phyloP scores from a whole-genome alignment of 2,329 filamentous ascomycete species.

The Aspergillus brunneoviolaceus region DNA sequence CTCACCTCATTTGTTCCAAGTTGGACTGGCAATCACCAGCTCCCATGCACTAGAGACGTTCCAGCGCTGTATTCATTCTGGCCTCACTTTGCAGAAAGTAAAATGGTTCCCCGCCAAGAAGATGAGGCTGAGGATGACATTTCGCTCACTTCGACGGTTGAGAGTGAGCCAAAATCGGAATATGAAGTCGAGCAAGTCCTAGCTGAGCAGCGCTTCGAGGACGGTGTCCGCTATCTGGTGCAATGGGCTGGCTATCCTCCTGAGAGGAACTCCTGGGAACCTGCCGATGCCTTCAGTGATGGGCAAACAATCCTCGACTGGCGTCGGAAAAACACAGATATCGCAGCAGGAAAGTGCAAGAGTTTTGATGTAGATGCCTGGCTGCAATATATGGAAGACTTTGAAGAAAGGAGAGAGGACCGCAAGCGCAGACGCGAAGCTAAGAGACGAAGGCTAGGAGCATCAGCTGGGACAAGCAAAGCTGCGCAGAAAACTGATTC shows the following conservation, averaged over 20 bases:
- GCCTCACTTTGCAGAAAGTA: background rate
- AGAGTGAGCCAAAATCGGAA: slow-evolving; percentile 47
- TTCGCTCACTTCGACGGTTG: slow-evolving; percentile 56
- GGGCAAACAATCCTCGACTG: slow-evolving; percentile 44
- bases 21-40: too few species aligned
- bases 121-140: slow-evolving; percentile 50
- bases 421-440: slow-evolving; percentile 29
- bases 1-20: too few species aligned
- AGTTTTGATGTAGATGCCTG: slow-evolving; percentile 36
- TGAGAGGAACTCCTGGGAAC: slow-evolving; percentile 58
- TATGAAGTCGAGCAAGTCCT: slow-evolving; percentile 58
- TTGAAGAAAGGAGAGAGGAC: slow-evolving; percentile 22
- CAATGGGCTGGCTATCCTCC: slow-evolving; percentile 63
- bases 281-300: slow-evolving; percentile 41
- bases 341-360: slow-evolving; percentile 28
- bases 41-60: too few species aligned
- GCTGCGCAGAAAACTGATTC: background rate
- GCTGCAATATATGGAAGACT: slow-evolving; percentile 25
- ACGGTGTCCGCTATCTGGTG: slow-evolving; percentile 56
- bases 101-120: slow-evolving; percentile 12
- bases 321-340: slow-evolving; percentile 34
- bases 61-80: too few species aligned
- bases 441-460: slow-evolving; percentile 29
- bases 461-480: background rate
- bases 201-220: slow-evolving; percentile 42